Base-by-base conservation (phyloP, 2,329 filamentous ascomycete species). In the Penicillium sumatraense region DNA sequence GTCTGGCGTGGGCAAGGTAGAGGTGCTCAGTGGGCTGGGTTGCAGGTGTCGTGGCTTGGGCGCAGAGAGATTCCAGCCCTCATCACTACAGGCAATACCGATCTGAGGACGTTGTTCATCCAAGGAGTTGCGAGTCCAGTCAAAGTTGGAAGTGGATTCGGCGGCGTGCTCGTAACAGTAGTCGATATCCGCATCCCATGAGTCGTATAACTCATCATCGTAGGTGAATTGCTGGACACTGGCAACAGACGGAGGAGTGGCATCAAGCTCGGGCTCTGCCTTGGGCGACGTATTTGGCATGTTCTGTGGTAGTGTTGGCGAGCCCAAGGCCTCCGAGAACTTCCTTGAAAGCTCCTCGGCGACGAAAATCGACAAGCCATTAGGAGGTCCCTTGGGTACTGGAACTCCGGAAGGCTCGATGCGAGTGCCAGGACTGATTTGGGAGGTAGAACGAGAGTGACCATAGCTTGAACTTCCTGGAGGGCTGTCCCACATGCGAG, bases 161-260 rank as follows among this genome's bases (percentile, higher is more conserved):
- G 83, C 80, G 23, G 81, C 82, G 64, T 85, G 80, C 57, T 86
- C 81, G 61, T 86, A 86, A 63, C 82, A 85, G 63, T 83, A 86
- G 60, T 86, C 84, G 53, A 87, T 83, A 56, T 85, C 83, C 35
- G 84, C 83, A 62, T 87, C 84, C 84, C 84, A 87, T 1, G 80
- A 81, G 42, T 72, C 71, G 53, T 70, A 71, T 31, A 72, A 61
- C 27, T 69, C 68, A 26, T 70, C 70, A 38, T 67, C 62, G 58
- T 57, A 56, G 51, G 61, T 51, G 49, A 56, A 53, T 44, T 63
- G 49, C 50, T 56, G 52, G 24, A 58, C 51, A 59, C 53, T 23
- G 57, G 62, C 33, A 57, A 59, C 31, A 35, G 59, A 44, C 42
- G 56, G 64, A 21, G 48, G 49, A 38, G 51, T 62, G 46, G 42